Conservation (phyloP, 1,284 basidiomycete genomes). For the Apiotrichum veenhuisii region DNA sequence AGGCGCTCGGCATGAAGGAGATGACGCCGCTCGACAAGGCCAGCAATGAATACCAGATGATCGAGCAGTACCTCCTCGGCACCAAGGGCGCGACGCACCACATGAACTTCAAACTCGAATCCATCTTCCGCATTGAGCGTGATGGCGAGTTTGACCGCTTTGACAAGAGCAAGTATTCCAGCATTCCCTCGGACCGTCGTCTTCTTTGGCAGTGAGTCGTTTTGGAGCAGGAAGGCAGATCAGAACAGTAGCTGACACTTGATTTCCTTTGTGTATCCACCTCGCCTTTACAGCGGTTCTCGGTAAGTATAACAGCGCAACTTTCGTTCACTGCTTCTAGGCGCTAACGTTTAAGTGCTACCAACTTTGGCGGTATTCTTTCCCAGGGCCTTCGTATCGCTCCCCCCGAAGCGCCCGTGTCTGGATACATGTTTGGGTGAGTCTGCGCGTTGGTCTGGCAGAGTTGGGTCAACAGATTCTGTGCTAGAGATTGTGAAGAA, state of each 20-base stretch:
- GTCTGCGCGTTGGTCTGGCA: background rate
- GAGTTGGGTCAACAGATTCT: too few species aligned
- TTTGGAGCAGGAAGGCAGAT: background rate
- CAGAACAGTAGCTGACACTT: background rate
- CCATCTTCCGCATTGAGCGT: constrained; percentile 60
- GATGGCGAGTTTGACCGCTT: constrained; percentile 56
- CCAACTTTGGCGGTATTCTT: constrained; percentile 55
- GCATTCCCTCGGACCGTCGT: constrained; percentile 54
- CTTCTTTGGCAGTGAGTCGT: constrained; percentile 61
- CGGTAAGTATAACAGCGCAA: background rate
- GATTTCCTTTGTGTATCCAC: background rate
- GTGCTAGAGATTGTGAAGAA: too few species aligned
- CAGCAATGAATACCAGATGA: constrained; percentile 55
- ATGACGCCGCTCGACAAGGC: constrained; percentile 56
- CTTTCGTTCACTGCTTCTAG: background rate
- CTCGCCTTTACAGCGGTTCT: background rate
- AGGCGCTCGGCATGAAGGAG: constrained; percentile 55
- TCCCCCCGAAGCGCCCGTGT: constrained; percentile 57
- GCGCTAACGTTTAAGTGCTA: constrained; percentile 6
- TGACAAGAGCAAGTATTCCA: constrained; percentile 54
- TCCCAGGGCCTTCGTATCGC: constrained; percentile 65
- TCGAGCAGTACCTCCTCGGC: constrained; percentile 57
- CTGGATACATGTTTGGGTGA: constrained; percentile 58
- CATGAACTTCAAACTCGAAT: constrained; percentile 52
- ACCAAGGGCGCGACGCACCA: constrained; percentile 53